Evolutionary conservation across 768 basidiomycete genomes (phyloP).

Genomic region (Rickenella mellea): DNA sequence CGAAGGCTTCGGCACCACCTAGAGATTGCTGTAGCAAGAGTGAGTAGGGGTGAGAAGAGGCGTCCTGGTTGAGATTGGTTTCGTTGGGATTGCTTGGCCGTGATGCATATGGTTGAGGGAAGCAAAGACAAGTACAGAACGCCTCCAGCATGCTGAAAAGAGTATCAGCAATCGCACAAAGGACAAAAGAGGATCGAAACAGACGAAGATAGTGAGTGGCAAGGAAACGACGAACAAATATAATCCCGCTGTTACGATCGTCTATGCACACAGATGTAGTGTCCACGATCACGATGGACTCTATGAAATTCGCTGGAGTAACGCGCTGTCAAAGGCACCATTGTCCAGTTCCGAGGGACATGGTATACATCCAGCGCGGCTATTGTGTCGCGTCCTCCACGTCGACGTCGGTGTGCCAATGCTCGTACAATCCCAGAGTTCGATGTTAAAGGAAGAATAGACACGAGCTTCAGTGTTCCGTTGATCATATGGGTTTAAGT

Average conservation of each 20-base stretch:
- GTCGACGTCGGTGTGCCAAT: too few relatives aligned
- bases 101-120: slow-evolving; percentile 66
- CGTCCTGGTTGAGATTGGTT: slow-evolving; percentile 71
- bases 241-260: too few relatives aligned
- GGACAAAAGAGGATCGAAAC: slow-evolving; percentile 2
- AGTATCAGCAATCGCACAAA: slow-evolving; percentile 4
- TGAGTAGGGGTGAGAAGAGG: slow-evolving; percentile 71
- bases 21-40: slow-evolving; percentile 65
- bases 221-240: too few relatives aligned
- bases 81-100: slow-evolving; percentile 62
- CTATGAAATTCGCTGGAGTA: too few relatives aligned
- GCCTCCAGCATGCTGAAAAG: slow-evolving; percentile 72
- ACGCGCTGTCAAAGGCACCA: too few relatives aligned
- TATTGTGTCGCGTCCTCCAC: too few relatives aligned
- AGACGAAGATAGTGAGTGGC: too few relatives aligned
- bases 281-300: too few relatives aligned
- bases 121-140: slow-evolving; percentile 58
- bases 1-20: slow-evolving; percentile 73
- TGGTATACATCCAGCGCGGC: too few relatives aligned
- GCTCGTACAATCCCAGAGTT: not conserved
- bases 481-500: too few relatives aligned
- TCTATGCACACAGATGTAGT: too few relatives aligned
- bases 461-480: slow-evolving; percentile 62
- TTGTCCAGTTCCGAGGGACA: too few relatives aligned
- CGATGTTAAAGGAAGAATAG: not conserved